Evolutionary conservation across 805 yeast species (phyloP).

Genomic region (Starmerella vaccinii): DNA sequence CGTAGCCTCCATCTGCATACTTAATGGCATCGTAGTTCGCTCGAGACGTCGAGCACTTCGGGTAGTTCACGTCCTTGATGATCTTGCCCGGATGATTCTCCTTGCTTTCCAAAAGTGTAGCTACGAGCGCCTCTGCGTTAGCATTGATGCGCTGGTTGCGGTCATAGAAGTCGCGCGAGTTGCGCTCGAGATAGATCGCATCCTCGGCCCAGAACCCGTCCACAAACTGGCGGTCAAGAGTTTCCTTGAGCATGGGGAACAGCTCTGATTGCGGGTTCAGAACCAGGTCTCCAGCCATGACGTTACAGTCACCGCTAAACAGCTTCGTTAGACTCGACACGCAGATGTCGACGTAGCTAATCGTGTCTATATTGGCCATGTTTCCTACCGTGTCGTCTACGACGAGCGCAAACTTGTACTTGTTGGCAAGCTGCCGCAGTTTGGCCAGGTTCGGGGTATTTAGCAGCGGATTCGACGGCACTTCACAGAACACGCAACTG

Average conservation of each 20-base stretch:
- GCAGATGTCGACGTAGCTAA: slow-evolving; percentile 76
- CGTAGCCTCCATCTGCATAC: slow-evolving; percentile 72
- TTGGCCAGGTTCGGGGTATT: slow-evolving; percentile 68
- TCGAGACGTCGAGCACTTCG: slow-evolving; percentile 45
- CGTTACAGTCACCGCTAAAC: slow-evolving; percentile 89
- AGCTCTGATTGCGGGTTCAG: slow-evolving; percentile 54
- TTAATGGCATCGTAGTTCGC: slow-evolving; percentile 61
- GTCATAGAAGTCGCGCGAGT: slow-evolving; percentile 74
- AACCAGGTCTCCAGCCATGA: slow-evolving; percentile 84
- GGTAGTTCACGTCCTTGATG: slow-evolving; percentile 62
- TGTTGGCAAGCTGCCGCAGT: slow-evolving; percentile 54
- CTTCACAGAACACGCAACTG: slow-evolving; percentile 70
- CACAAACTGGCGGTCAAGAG: slow-evolving; percentile 47
- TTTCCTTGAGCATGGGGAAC: slow-evolving; percentile 42
- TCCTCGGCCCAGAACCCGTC: slow-evolving; percentile 90
- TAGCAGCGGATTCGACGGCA: slow-evolving; percentile 90
- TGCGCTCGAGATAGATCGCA: slow-evolving; percentile 81
- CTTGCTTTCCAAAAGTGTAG: slow-evolving; percentile 21
- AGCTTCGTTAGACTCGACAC: slow-evolving; percentile 84
- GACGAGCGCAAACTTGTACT: slow-evolving; percentile 65
- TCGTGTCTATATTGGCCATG: slow-evolving; percentile 67
- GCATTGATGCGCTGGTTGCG: slow-evolving; percentile 41
- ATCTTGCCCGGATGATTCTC: slow-evolving; percentile 31
- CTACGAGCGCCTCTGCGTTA: slow-evolving; percentile 34
- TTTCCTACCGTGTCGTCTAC: slow-evolving; percentile 95